These are phyloP conservation scores for Neopestalotiopsis clavispora DNA, from an alignment of 2,329 filamentous ascomycete genomes.

Conservation along the genomic window DNA sequence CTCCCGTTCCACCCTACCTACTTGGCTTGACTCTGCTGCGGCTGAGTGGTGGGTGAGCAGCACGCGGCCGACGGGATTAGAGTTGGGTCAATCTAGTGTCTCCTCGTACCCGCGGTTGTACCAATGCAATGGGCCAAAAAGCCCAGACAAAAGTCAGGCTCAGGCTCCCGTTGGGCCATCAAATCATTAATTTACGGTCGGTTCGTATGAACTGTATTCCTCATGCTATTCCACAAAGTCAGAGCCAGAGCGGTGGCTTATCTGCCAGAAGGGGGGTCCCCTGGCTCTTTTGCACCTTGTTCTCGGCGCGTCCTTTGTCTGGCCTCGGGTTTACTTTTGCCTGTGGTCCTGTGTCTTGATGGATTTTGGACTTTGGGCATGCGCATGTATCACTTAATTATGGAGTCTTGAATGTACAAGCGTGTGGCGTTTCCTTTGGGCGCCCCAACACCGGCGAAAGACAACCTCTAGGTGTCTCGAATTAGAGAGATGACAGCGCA, in stretches of 20 bases:
- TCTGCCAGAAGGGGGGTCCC: background rate
- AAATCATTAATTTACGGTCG: no score
- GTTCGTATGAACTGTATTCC: no score
- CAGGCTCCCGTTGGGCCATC: no score
- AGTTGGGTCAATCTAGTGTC: no score
- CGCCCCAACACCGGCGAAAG: background rate
- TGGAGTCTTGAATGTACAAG: background rate
- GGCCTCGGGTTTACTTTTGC: background rate
- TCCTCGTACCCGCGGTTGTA: no score
- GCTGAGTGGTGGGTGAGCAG: background rate
- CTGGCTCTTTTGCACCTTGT: background rate
- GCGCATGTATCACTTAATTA: background rate
- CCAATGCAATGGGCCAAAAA: no score
- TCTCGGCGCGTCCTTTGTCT: background rate
- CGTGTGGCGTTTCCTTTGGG: background rate
- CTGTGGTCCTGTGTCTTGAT: background rate
- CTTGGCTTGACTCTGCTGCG: background rate
- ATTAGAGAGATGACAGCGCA: background rate
- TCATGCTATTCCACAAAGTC: background rate
- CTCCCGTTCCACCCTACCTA: background rate
- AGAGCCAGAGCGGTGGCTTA: background rate
- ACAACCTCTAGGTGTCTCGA: background rate
- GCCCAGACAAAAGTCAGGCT: no score
- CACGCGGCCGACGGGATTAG: background rate
- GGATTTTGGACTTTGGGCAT: background rate